phyloP scores from a whole-genome alignment of 352 stramenopile species.

The Phytophthora capsici region DNA sequence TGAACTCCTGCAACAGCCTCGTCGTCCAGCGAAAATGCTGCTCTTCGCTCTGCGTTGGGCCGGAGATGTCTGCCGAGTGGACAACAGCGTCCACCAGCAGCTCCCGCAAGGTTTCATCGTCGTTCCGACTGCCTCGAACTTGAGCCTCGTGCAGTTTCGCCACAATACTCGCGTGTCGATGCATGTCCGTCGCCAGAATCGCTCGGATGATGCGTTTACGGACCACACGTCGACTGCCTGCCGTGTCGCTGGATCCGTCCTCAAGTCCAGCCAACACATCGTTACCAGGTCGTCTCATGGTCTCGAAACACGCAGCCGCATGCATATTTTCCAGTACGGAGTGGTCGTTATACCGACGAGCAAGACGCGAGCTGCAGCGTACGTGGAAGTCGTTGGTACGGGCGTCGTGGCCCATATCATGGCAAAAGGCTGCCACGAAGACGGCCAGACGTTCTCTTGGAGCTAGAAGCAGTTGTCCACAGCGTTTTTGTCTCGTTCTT shows the following conservation, averaged over 20 bases:
- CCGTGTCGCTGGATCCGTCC: slow-evolving; percentile 31
- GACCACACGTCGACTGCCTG: slow-evolving; percentile 35
- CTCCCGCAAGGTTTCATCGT: slow-evolving; percentile 65
- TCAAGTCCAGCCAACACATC: slow-evolving; percentile 67
- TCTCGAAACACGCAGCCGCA: slow-evolving; percentile 79
- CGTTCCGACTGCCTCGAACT: slow-evolving; percentile 53
- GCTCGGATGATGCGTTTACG: slow-evolving; percentile 78
- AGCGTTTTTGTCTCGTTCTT: slow-evolving; percentile 33
- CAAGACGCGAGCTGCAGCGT: slow-evolving; percentile 70
- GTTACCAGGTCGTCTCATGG: slow-evolving; percentile 68
- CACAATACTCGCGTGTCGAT: slow-evolving; percentile 74
- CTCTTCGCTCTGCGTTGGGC: slow-evolving; percentile 57
- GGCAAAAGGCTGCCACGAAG: slow-evolving; percentile 82
- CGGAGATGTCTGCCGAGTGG: slow-evolving; percentile 83
- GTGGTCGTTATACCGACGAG: slow-evolving; percentile 89
- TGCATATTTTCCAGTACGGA: slow-evolving; percentile 92
- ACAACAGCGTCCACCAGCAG: slow-evolving; percentile 80
- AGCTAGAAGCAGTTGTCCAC: slow-evolving; percentile 48
- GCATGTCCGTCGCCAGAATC: slow-evolving; percentile 89
- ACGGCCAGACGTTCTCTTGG: slow-evolving; percentile 71
- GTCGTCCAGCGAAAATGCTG: slow-evolving; percentile 74
- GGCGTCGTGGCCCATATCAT: slow-evolving; percentile 91
- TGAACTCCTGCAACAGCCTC: slow-evolving; percentile 81
- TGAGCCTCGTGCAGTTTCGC: slow-evolving; percentile 75
- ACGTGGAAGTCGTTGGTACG: slow-evolving; percentile 92